Evolutionary conservation across 2,329 filamentous ascomycete genomes (phyloP), one percentile per base, ranked within the genome.

Genomic region (Purpureocillium lavendulum): DNA sequence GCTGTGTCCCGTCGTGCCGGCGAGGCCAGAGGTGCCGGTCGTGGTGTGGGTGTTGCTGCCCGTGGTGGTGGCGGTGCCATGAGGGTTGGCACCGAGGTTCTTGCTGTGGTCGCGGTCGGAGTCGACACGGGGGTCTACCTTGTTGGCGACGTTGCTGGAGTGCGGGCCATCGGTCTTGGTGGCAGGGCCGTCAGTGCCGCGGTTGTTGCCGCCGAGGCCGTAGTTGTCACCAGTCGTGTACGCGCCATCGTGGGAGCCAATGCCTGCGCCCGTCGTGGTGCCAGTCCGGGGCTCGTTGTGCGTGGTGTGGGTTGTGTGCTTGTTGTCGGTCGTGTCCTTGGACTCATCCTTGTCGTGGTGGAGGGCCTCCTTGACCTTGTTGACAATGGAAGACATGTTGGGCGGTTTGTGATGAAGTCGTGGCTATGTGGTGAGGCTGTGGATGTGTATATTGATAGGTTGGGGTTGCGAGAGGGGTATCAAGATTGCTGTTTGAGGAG

Each of bases 331-430:
- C 9, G 31, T 35, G 21, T 49, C 40, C 26, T 50, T 44, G 24
- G 54, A 44, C 36, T 49, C 50, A 45, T 45, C 40, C 29, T 69
- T 63, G 58, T 70, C 64, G 45, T 64, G 60, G 51, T 63, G 54
- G 42, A 77, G 56, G 45, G 64, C 70, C 4, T 77, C 71, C 69
- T 77, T 77, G 57, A 76, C 67, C 61, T 77, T 77, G 66, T 77
- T 70, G 54, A 76, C 58, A 52, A 78, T 61, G 49, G 60, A 59
- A 59, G 74, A 75, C 74, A 77, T 78, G 54, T 45, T 75, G 64
- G 41, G 32, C 24, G 42, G 33, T 17, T 36, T 41, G 18, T 41
- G 39, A 38, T 42, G n/a, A 38, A 17, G 30, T 36, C 16, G 6
- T 33, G 31, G 15, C 18, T 28, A 18, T 30, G 26, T 33, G 16